Base-by-base conservation (phyloP, 805 yeast genomes). In the Candida maltosa region DNA sequence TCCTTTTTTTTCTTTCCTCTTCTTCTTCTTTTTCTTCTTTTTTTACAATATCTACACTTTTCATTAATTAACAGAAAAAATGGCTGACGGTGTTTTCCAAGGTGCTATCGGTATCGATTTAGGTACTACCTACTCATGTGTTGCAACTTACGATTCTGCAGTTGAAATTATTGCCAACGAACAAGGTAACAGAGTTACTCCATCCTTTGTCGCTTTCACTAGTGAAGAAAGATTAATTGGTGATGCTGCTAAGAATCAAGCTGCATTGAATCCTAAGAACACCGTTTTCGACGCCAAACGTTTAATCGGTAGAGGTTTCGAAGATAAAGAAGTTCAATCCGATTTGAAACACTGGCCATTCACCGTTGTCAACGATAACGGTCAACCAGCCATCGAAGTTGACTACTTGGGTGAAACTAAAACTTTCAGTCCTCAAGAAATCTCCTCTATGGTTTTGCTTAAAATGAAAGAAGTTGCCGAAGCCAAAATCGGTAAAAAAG, bases 11-110 rank as follows among this genome's bases (percentile, higher is more conserved):
- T 27, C 31, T 36, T 28, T 30, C 14, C 20, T 16, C 20, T 35
- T 25, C 20, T 29, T 24, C 24, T 29, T 29, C 21, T 20, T 25
- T 12, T 35, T 38, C 37, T 35, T 28, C 39, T 30, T 39, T 37
- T 38, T 41, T 31, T 21, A 27, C 21, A n/a, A 19, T 29, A 19
- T 32, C 23, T 40, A 31, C 38, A 24, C 28, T 32, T 30, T 30
- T 14, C 17, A 26, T 16, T 30, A 12, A 28, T 27, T 22, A 28
- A 32, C 32, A 26, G 29, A 21, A 21, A 73, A 70, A 70, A 83
- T 83, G 89, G 86, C 89, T 83, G 96, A 88, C 80, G 96, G 96
- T 83, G 93, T 88, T 76, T 88, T 85, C 83, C 93, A 89, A 81
- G 97, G 97, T 84, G 72, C 72, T 63, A 67, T 67, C 56, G 73